Base-by-base conservation (phyloP, 2,329 filamentous ascomycete species). In the Ceratocystis smalleyi region DNA sequence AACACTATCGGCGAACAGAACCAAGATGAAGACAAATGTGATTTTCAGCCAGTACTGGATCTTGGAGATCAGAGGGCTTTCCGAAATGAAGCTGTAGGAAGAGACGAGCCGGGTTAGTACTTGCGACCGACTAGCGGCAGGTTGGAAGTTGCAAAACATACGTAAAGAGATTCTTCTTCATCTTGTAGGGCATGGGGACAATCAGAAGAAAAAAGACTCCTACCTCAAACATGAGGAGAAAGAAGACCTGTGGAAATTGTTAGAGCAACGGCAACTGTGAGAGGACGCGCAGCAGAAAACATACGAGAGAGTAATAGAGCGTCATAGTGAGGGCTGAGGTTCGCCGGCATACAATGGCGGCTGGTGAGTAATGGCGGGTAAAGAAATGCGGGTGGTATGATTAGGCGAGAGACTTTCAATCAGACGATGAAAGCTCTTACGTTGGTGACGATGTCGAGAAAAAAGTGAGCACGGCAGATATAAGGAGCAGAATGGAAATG, bases 1-100 rank as follows among this genome's bases (percentile, higher is more conserved):
- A 75, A 97, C 91, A 73, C 91, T 96, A 78, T 99, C 94, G 71
- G 97, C 83, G 78, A 99, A 99, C 69, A 99, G 86, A 69, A 99
- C 96, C 66, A 97, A 81, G 72, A 99, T 97, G 79, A 99, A 99
- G 73, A 99, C 92, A 74, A 99, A 99, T 1, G 91, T 96, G 65
- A 99, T 99, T 83, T 96, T 97, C 78, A 99, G 82, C 71, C 91
- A 92, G 79, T 99, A 96, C 79, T 97, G 92, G 69, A 97, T 75
- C 75, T 97, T 96, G 49, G 91, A 94, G 66, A 99, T 82, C 62
- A 85, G 67, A 0, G 81, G 87, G 73, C 86, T 95, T 73, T 92
- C 89, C 63, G 91, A 96, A 73, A 99, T 91, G 83, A 99, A 99
- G 71, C 87, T 90, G 43, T n/a, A 51, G 32, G 5, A 27, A 17